Conservation (phyloP, 306 rosid species). For the Canavalia gladiata region DNA sequence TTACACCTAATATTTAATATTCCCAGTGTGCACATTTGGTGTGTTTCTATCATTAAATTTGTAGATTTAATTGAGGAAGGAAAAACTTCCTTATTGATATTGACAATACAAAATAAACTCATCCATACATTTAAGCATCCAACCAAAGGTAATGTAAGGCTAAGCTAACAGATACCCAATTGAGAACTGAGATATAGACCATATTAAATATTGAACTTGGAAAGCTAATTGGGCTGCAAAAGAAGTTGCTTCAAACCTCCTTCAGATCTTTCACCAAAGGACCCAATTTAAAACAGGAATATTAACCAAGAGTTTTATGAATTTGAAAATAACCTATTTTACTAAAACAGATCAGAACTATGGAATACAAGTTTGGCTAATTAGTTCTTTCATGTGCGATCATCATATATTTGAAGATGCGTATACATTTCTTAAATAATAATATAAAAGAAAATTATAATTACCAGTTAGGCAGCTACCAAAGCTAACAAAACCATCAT, state of each 20-base stretch:
- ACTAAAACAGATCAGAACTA: background rate
- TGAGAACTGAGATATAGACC: background rate
- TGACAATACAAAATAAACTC: constrained; percentile 1
- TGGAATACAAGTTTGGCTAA: constrained; percentile 9
- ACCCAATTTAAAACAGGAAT: background rate
- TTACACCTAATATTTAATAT: constrained; percentile 20
- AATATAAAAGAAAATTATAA: background rate
- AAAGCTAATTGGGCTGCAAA: background rate
- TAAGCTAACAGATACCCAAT: background rate
- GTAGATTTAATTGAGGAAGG: background rate
- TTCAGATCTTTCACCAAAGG: background rate
- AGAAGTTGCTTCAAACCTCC: constrained; percentile 1
- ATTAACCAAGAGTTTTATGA: background rate
- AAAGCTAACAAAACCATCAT: background rate
- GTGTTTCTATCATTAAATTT: background rate
- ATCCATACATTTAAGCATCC: background rate
- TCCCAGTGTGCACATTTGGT: background rate
- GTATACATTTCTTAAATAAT: background rate
- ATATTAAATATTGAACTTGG: background rate
- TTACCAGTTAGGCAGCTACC: background rate
- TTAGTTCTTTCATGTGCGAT: background rate
- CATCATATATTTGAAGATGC: background rate
- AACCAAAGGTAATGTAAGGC: background rate
- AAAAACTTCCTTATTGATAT: background rate
- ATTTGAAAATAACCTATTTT: constrained; percentile 12